A percentile compares a stretch with the other conserved stretches of the same genome.
Conservation (phyloP, 805 yeast species). For the Saccharomycopsis fodiens region DNA sequence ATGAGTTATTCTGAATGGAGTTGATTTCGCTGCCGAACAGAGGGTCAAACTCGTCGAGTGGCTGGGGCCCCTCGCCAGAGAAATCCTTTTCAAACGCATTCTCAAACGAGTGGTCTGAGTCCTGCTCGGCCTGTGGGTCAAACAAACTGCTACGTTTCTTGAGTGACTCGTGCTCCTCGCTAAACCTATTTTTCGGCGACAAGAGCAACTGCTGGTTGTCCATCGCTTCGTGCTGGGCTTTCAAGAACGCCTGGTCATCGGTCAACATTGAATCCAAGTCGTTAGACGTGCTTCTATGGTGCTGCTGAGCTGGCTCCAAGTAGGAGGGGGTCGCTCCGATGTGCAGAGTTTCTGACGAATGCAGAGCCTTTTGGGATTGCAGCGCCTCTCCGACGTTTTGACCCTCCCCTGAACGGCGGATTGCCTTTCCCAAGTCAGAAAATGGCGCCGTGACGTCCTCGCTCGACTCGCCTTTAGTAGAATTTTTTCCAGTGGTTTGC, state of each 20-base stretch:
- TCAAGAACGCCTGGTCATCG: slow-evolving; percentile 10
- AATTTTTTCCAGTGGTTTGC: no score
- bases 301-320: not conserved
- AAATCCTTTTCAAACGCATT: not conserved
- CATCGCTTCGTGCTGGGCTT: slow-evolving; percentile 10
- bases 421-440: no score
- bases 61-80: not conserved
- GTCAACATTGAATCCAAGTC: slow-evolving; percentile 7
- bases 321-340: no score
- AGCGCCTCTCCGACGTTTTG: no score
- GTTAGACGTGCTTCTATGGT: not conserved
- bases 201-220: slow-evolving; percentile 14
- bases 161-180: slow-evolving; percentile 11
- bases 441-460: not conserved
- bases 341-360: no score
- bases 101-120: no score
- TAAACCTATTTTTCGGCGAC: slow-evolving; percentile 13
- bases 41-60: no score
- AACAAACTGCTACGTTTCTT: slow-evolving; percentile 12
- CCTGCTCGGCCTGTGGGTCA: not conserved
- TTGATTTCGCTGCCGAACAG: no score
- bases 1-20: no score
- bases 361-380: no score
- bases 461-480: not conserved
- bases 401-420: no score